Evolutionary conservation across 2,329 filamentous ascomycete genomes (phyloP), one percentile per base, ranked within the genome.

Genomic region (Aspergillus sp.): DNA sequence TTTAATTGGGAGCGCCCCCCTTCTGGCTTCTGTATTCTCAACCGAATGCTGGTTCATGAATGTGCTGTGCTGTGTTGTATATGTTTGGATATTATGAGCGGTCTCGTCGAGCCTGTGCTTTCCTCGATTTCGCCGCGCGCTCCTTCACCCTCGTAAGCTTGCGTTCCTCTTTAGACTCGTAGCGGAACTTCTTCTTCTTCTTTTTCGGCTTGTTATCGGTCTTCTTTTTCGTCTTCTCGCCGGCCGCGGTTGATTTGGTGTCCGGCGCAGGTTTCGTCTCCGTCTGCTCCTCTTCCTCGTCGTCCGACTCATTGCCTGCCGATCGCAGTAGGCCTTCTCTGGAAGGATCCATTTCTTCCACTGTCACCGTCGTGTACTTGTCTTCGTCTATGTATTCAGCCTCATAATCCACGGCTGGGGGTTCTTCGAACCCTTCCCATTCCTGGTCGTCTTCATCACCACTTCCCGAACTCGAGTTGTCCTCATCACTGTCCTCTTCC

Each of bases 361-460:
- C 88, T 0, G 91, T 97, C 25, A 99, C 95, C 0, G 92, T 96
- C 0, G 95, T 98, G 75, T 92, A 97, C 73, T 90, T 90, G 75
- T 97, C 94, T 75, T 98, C 95, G 75, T 99, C 95, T 66, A 97
- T 86, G 78, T 97, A 99, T 75, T 98, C 92, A 67, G 94, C 92
- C 74, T 96, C 90, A 67, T 91, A 88, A 72, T 96, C 88, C 48
- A 95, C 77, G 6, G 79, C 78, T 21, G 86, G 82, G 41, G 75
- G 77, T 17, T 78, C 77, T 38, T 70, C 80, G 55, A 92, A 82
- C 0, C 89, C 90, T 54, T 82, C 82, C 87, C 89, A 92, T 68
- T 87, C 84, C 13, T 84, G 80, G 1, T 79, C 80, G 8, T 70
- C 76, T 3, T 79, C 77, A 11, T 73, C 70, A 11, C 64, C 68